phyloP scores from a whole-genome alignment of 164 flowering plant genomes.

The Nymphaea thermarum region DNA sequence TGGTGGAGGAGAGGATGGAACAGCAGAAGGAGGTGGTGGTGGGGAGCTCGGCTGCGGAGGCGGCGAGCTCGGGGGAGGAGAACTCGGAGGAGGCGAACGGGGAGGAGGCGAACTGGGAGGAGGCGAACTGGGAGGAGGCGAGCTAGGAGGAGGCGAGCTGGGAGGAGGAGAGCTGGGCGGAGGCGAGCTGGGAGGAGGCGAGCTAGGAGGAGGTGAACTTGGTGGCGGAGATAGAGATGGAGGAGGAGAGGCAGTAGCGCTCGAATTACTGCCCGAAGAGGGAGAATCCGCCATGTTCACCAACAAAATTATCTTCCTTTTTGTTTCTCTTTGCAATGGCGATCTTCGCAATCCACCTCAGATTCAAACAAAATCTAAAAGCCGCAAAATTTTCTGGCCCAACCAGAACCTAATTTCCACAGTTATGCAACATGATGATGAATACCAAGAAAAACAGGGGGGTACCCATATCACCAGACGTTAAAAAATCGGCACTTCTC shows the following conservation, averaged over 20 bases:
- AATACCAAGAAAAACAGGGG: background rate
- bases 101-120: conserved; percentile 11
- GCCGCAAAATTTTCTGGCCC: background rate
- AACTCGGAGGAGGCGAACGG: conserved; percentile 22
- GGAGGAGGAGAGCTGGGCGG: background rate
- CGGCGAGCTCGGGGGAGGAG: conserved; percentile 6
- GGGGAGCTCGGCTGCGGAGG: background rate
- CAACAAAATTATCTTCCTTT: background rate
- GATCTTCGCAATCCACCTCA: background rate
- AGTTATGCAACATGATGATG: background rate
- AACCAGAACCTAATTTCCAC: background rate
- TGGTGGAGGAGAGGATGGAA: conserved; percentile 28
- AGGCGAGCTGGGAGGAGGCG: background rate
- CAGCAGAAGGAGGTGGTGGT: conserved; percentile 14
- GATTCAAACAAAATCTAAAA: background rate
- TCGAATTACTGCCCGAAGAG: background rate
- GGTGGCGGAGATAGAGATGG: conserved; percentile 13
- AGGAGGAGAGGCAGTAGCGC: conserved; percentile 5
- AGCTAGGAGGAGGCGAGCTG: background rate
- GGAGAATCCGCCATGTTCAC: background rate
- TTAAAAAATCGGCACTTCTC: background rate
- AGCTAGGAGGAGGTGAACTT: background rate
- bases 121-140: background rate
- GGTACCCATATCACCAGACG: background rate
- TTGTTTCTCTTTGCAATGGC: background rate